Evolutionary conservation across 2,329 filamentous ascomycete species (phyloP).

Genomic region (Teratosphaeriaceae sp.): DNA sequence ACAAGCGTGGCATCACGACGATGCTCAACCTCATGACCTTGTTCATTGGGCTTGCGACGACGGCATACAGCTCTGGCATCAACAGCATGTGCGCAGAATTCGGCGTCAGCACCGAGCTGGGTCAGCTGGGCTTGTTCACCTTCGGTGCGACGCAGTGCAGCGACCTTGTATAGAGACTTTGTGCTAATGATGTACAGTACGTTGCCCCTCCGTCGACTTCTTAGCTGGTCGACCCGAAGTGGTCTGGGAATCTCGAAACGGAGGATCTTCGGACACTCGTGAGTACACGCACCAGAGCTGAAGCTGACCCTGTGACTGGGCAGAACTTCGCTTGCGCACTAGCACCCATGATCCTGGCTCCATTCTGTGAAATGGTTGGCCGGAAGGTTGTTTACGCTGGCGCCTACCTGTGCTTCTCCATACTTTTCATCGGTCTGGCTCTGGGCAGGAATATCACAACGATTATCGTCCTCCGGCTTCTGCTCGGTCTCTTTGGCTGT

Average conservation of each 20-base stretch:
- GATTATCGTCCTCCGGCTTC: conserved; percentile 41
- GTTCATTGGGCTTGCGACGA: conserved; percentile 50
- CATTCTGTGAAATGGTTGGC: conserved; percentile 46
- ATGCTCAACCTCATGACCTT: conserved; percentile 48
- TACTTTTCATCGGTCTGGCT: conserved; percentile 44
- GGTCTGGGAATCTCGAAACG: no score
- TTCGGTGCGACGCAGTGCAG: no score
- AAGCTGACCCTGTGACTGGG: no score
- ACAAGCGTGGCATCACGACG: conserved; percentile 41
- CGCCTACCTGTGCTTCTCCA: conserved; percentile 39
- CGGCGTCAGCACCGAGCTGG: conserved; percentile 36
- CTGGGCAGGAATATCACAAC: conserved; percentile 44
- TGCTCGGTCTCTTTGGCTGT: conserved; percentile 45
- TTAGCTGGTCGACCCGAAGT: no score
- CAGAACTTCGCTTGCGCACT: conserved; percentile 45
- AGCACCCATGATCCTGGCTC: conserved; percentile 43
- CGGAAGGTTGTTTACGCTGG: conserved; percentile 42
- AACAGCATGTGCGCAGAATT: conserved; percentile 41
- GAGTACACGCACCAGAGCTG: no score
- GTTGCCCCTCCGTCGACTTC: no score
- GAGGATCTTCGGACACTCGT: no score
- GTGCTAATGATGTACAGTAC: no score
- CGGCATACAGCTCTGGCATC: conserved; percentile 47
- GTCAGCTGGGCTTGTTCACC: conserved; percentile 44
- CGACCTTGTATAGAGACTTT: no score